Percentiles rank a stretch among this genome's conserved stretches.
phyloP scores from a whole-genome alignment of 345 rosid genomes.

The Hirschfeldia incana region DNA sequence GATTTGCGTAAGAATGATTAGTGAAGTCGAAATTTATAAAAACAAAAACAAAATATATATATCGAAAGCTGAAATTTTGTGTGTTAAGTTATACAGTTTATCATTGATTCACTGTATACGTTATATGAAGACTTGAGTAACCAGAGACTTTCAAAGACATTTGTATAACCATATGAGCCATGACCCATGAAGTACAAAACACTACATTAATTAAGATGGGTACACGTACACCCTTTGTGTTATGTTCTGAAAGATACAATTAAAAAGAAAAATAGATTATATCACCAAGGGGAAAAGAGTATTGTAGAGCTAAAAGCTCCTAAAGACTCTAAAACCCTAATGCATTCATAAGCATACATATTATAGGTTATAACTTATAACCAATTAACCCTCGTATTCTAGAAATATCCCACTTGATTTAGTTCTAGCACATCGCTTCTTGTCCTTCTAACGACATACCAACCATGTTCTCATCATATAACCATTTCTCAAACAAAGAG shows the following conservation, averaged over 20 bases:
- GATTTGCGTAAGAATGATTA: not conserved
- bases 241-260: constrained; percentile 22
- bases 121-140: not conserved
- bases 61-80: not conserved
- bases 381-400: constrained; percentile 15
- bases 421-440: constrained; percentile 39
- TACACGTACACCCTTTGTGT: constrained; percentile 19
- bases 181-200: constrained; percentile 22
- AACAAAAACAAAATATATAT: not conserved
- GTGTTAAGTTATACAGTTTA: not conserved
- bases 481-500: constrained; percentile 69
- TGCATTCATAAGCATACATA: constrained; percentile 19
- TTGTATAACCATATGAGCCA: constrained; percentile 9
- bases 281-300: constrained; percentile 36
- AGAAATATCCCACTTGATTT: constrained; percentile 3
- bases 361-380: constrained; percentile 26
- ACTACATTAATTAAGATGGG: constrained; percentile 6
- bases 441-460: constrained; percentile 48
- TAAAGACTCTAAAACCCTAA: constrained; percentile 39
- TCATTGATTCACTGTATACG: not conserved
- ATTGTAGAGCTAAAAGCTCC: constrained; percentile 37
- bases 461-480: constrained; percentile 60
- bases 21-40: not conserved
- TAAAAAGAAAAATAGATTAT: not conserved
- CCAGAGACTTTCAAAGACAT: not conserved